Conservation (phyloP, 305 asterid genomes). For the Fraxinus sp. region DNA sequence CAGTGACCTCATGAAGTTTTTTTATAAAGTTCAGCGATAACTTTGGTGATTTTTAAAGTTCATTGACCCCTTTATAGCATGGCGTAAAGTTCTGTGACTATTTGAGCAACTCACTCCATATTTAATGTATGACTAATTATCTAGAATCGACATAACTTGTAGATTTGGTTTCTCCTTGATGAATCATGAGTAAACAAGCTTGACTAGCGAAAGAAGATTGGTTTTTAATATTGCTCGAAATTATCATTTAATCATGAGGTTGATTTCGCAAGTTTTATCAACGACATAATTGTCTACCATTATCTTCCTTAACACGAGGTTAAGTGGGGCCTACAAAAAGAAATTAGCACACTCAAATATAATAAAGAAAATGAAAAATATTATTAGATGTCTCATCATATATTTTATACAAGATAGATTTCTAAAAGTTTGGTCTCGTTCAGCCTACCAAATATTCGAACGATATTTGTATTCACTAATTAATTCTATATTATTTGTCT, state of each 20-base stretch:
- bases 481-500: conserved; percentile 6
- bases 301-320: neutral
- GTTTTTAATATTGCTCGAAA: neutral
- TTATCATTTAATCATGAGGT: neutral
- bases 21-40: too few species aligned
- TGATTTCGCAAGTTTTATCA: neutral
- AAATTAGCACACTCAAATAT: neutral
- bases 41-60: too few species aligned
- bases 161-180: neutral
- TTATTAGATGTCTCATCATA: neutral
- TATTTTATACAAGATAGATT: too few species aligned
- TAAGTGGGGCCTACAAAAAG: neutral
- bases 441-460: neutral
- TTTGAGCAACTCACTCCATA: too few species aligned
- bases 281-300: neutral
- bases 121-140: too few species aligned
- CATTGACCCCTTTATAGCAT: too few species aligned
- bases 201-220: too few species aligned
- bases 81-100: too few species aligned
- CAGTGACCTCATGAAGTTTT: too few species aligned
- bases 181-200: neutral
- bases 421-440: neutral
- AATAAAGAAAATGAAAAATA: neutral
- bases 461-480: neutral
- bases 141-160: neutral